Evolutionary conservation across 139 green algal genomes (phyloP).

Genomic region (Volvox reticuliferus): DNA sequence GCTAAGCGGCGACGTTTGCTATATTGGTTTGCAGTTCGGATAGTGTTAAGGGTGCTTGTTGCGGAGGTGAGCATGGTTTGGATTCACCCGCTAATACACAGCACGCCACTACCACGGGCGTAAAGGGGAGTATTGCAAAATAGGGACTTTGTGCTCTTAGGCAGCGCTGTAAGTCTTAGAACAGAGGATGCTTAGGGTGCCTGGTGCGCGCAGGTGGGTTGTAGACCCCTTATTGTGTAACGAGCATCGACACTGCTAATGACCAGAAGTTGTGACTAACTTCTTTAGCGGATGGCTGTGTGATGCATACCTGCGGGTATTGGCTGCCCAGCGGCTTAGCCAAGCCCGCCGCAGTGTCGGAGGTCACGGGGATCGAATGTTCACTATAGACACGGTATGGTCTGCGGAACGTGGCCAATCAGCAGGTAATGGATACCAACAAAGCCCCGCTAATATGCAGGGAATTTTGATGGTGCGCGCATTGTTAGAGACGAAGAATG

Average conservation of each 20-base stretch:
- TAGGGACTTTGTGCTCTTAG: constrained; percentile 9
- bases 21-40: neutral
- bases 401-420: neutral
- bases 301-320: neutral
- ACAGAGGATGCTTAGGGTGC: neutral
- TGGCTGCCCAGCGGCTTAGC: neutral
- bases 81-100: neutral
- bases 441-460: neutral
- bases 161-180: neutral
- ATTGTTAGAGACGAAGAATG: neutral
- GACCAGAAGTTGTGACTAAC: neutral
- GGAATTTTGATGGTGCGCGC: neutral
- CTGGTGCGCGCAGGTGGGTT: neutral
- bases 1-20: neutral
- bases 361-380: neutral
- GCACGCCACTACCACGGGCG: neutral
- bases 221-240: neutral
- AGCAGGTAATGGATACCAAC: neutral
- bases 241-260: neutral
- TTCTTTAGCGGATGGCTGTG: neutral
- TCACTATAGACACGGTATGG: neutral
- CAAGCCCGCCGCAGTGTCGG: neutral
- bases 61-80: neutral
- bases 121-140: neutral
- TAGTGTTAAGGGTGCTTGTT: neutral